Evolutionary conservation across 805 yeast species (phyloP).

Genomic region (Torulaspora indica): DNA sequence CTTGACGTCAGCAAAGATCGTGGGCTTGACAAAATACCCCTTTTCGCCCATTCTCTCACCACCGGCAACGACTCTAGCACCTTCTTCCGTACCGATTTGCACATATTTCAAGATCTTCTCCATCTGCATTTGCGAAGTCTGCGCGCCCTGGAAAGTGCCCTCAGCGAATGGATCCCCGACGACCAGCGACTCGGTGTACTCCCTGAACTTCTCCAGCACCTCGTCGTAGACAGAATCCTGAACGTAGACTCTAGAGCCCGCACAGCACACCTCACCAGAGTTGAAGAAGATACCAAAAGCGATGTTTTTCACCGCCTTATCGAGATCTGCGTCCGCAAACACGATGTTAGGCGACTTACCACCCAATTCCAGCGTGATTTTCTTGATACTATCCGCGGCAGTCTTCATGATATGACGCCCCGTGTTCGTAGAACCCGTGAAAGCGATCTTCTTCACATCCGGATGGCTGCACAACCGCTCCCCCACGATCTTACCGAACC

Average conservation of each 20-base stretch:
- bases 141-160: constrained; percentile 67
- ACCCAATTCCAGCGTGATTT: constrained; percentile 79
- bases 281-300: constrained; percentile 77
- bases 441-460: constrained; percentile 71
- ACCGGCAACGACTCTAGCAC: constrained; percentile 72
- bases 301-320: constrained; percentile 59
- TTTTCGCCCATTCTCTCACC: constrained; percentile 69
- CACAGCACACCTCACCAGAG: constrained; percentile 92
- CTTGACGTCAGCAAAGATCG: constrained; percentile 76
- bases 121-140: constrained; percentile 64
- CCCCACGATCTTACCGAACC: constrained; percentile 74
- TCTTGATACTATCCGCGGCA: constrained; percentile 72
- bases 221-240: constrained; percentile 68
- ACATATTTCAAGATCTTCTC: constrained; percentile 60
- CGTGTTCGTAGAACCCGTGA: constrained; percentile 84
- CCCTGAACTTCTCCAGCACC: constrained; percentile 54
- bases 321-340: constrained; percentile 67
- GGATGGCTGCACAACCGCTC: constrained; percentile 65
- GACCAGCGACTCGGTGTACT: constrained; percentile 47
- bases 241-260: constrained; percentile 83
- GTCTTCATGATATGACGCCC: constrained; percentile 68
- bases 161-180: constrained; percentile 79
- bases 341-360: constrained; percentile 89
- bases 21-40: constrained; percentile 75
- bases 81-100: constrained; percentile 59